Evolutionary conservation across 441 rosid species (phyloP).

Genomic region (Corymbia calophylla): DNA sequence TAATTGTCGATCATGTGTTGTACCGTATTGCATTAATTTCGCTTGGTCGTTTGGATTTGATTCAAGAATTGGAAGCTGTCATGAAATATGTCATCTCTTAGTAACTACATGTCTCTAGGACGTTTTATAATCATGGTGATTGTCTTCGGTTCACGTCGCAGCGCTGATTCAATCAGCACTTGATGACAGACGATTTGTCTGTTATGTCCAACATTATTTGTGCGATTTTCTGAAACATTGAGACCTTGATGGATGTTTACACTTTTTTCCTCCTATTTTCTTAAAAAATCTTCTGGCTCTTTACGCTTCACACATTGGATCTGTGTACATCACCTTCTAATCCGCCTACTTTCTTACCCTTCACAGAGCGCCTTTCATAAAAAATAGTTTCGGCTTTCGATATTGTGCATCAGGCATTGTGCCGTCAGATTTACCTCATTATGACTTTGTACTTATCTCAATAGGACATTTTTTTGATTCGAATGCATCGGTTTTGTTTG

Average conservation of each 20-base stretch:
- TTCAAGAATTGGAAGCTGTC: neutral
- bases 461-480: neutral
- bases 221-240: neutral
- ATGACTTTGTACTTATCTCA: neutral
- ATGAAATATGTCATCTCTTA: neutral
- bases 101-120: neutral
- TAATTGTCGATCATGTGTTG: neutral
- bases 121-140: neutral
- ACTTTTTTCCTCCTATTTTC: neutral
- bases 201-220: neutral
- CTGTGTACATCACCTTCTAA: neutral
- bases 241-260: neutral
- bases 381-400: neutral
- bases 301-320: neutral
- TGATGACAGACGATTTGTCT: neutral
- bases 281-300: neutral
- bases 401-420: neutral
- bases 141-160: neutral
- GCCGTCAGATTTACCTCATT: neutral
- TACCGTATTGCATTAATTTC: conserved; percentile 44
- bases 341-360: neutral
- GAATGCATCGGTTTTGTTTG: neutral
- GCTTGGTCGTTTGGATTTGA: conserved; percentile 28
- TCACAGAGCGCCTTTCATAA: neutral
- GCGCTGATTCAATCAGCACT: neutral